These are phyloP conservation scores for Phytophthora litchii DNA, from an alignment of 352 stramenopile genomes.

Conservation along the genomic window DNA sequence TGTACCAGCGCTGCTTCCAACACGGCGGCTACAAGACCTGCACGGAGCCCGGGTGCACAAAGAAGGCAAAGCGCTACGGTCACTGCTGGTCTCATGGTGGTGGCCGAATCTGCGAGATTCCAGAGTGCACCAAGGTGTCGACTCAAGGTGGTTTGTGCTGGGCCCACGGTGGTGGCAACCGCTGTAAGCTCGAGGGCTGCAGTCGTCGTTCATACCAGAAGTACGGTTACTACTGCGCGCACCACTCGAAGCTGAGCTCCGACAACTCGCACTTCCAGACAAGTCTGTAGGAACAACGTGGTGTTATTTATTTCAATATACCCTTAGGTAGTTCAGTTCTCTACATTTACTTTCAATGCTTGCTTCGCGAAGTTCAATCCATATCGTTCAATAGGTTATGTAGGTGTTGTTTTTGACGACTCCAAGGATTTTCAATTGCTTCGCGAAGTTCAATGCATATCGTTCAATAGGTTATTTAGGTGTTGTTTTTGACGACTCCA, in stretches of 20 bases:
- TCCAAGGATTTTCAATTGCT: too few relatives aligned
- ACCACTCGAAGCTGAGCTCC: slow-evolving; percentile 36
- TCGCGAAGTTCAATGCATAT: too few relatives aligned
- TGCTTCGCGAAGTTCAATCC: too few relatives aligned
- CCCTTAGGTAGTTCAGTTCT: neutral
- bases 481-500: too few relatives aligned
- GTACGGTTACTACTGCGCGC: slow-evolving; percentile 64
- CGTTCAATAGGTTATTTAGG: too few relatives aligned
- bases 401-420: too few relatives aligned
- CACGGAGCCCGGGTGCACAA: slow-evolving; percentile 57
- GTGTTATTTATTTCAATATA: slow-evolving; percentile 21
- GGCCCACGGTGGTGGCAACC: slow-evolving; percentile 69
- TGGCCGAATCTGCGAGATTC: slow-evolving; percentile 61
- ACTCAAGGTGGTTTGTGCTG: slow-evolving; percentile 67
- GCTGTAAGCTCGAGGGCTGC: slow-evolving; percentile 60
- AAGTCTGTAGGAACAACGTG: slow-evolving; percentile 7
- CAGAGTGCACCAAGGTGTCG: slow-evolving; percentile 61
- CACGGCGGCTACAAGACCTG: slow-evolving; percentile 72
- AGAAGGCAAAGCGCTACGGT: slow-evolving; percentile 71
- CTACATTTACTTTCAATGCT: too few relatives aligned
- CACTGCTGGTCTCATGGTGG: slow-evolving; percentile 76
- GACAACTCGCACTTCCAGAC: slow-evolving; percentile 2
- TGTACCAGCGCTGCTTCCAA: slow-evolving; percentile 71
- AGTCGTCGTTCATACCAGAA: slow-evolving; percentile 67
- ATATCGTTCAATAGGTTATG: too few relatives aligned